Base-by-base conservation (phyloP, 805 yeast genomes). In the Pichia kluyveri region DNA sequence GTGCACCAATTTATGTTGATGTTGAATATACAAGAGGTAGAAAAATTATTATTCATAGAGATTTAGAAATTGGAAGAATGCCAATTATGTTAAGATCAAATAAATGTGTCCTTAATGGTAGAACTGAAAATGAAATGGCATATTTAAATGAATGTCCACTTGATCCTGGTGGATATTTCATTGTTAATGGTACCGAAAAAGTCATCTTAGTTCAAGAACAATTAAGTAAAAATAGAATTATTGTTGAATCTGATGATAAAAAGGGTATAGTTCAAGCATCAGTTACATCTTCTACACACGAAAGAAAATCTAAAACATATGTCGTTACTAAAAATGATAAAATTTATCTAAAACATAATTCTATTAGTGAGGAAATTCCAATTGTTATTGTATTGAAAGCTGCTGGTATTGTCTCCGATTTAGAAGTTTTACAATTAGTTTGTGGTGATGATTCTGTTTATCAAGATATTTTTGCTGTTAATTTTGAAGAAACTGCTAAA, bases 81-180 rank as follows among this genome's bases (percentile, higher is more conserved):
- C 99, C 99, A n/a, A 82, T 93, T 59, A 93, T 93, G 99, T 74
- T 93, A 57, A 76, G 97, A 58, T 86, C 96, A 27, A 86, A 88
- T 62, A 88, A 89, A 63, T 93, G 99, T 75, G 82, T 87, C 36
- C 70, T 93, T 51, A 80, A 80, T 52, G 95, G 89, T 18, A 80
- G 85, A 43, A 72, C 79, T 44, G 96, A 91, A 59, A 65, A 70
- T 31, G 83, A 80, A 56, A 91, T 93, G 98, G 97, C 99, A 0
- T 69, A 69, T 27, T 72, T 86, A 56, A 83, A 86, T 57, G 99
- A 93, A 67, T 93, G 99, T 67, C 99, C 99, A 0, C 72, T 93
- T 44, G 99, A 93, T 68, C 99, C 99, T 8, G 99, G 99, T 69
- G 99, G 99, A 59, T 93, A 93, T 62, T 93, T 93, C 61, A 86